Evolutionary conservation across 2,329 filamentous ascomycete genomes (phyloP).

Genomic region (Cladosporium sp.): DNA sequence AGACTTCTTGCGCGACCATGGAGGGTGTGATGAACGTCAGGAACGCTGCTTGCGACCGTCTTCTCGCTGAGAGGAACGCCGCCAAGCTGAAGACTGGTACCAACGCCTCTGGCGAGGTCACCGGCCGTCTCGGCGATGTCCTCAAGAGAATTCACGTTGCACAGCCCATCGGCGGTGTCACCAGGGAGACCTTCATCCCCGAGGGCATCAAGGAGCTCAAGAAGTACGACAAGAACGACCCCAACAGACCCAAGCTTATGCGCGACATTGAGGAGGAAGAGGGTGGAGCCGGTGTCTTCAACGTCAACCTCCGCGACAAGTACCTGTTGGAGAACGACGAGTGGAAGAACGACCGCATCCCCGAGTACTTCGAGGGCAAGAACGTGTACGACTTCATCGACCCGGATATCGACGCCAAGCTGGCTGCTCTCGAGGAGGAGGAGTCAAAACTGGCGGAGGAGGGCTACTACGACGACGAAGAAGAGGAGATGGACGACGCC

Average conservation of each 20-base stretch:
- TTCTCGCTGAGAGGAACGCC: conserved; percentile 88
- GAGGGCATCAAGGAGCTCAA: conserved; percentile 76
- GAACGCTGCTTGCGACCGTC: conserved; percentile 88
- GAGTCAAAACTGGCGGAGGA: conserved; percentile 90
- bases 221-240: conserved; percentile 89
- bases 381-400: conserved; percentile 98
- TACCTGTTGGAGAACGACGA: conserved; percentile 85
- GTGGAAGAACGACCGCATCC: conserved; percentile 96
- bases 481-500: conserved; percentile 72
- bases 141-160: conserved; percentile 95
- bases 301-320: conserved; percentile 83
- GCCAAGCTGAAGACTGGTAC: conserved; percentile 92
- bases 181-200: conserved; percentile 82
- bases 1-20: conserved; percentile 91
- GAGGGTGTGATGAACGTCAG: conserved; percentile 94
- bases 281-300: conserved; percentile 94
- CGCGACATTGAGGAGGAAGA: conserved; percentile 88
- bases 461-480: conserved; percentile 89
- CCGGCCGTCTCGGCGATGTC: conserved; percentile 84
- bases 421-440: conserved; percentile 89
- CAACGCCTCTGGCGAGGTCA: conserved; percentile 71
- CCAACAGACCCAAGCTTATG: conserved; percentile 77
- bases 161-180: conserved; percentile 79
- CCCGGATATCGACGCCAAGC: conserved; percentile 91
- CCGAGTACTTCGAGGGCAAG: conserved; percentile 90